These are phyloP conservation scores for Camelina sativa DNA, from an alignment of 345 rosid genomes.

Conservation along the genomic window DNA sequence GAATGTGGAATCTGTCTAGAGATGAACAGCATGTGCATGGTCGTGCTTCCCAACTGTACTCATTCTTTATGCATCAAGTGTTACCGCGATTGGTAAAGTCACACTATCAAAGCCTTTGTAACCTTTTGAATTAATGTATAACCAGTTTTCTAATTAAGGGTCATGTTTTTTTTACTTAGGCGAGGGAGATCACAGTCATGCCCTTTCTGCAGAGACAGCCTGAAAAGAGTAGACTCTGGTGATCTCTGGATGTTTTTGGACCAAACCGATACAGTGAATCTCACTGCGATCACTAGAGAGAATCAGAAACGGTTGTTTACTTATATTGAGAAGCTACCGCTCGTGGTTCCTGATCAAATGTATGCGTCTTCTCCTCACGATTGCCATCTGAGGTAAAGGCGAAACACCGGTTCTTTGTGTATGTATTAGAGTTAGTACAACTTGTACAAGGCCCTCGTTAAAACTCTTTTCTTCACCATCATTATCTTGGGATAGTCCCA, in stretches of 20 bases:
- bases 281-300: slow-evolving; percentile 52
- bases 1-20: slow-evolving; percentile 90
- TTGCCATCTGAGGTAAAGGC: slow-evolving; percentile 52
- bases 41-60: slow-evolving; percentile 74
- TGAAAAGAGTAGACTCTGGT: slow-evolving; percentile 58
- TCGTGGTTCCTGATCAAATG: slow-evolving; percentile 57
- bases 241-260: slow-evolving; percentile 77
- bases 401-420: slow-evolving; percentile 23
- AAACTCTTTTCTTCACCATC: background rate
- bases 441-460: background rate
- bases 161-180: slow-evolving; percentile 48
- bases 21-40: slow-evolving; percentile 54
- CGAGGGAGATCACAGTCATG: slow-evolving; percentile 70
- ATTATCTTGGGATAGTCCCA: slow-evolving; percentile 12
- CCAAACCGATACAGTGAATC: slow-evolving; percentile 51
- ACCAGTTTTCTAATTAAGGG: slow-evolving; percentile 4
- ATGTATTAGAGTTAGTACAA: slow-evolving; percentile 35
- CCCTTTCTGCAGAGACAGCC: slow-evolving; percentile 77
- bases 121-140: background rate
- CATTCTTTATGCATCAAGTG: slow-evolving; percentile 79
- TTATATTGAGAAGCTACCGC: slow-evolving; percentile 74
- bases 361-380: slow-evolving; percentile 51
- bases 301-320: slow-evolving; percentile 59
- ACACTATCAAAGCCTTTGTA: background rate
- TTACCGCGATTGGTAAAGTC: slow-evolving; percentile 64